These are phyloP conservation scores for Talaromyces sp. DNA, from an alignment of 2,329 filamentous ascomycete species.

Conservation along the genomic window DNA sequence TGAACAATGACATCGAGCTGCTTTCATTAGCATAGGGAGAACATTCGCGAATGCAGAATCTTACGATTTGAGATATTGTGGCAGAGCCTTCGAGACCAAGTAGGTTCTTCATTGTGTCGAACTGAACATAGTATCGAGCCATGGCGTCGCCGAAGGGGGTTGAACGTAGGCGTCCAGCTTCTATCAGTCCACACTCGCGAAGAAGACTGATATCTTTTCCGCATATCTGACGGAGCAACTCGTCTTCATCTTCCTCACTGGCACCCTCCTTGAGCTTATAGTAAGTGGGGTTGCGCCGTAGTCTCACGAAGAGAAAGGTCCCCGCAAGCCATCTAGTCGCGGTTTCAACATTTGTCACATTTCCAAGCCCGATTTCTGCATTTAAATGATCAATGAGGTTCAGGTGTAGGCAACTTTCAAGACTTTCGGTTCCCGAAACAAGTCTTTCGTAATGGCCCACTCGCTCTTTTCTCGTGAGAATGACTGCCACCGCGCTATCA, in stretches of 20 bases:
- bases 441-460: conserved; percentile 70
- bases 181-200: conserved; percentile 62
- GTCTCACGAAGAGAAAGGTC: conserved; percentile 76
- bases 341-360: conserved; percentile 64
- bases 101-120: conserved; percentile 76
- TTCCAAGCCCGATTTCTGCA: conserved; percentile 77
- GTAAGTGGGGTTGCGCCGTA: conserved; percentile 69
- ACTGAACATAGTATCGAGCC: conserved; percentile 79
- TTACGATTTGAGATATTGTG: conserved; percentile 69
- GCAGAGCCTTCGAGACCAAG: conserved; percentile 64
- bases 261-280: conserved; percentile 66
- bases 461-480: conserved; percentile 72
- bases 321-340: conserved; percentile 75
- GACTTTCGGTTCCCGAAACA: conserved; percentile 69
- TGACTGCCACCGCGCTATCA: conserved; percentile 72
- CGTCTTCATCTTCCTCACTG: conserved; percentile 58
- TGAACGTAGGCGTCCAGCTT: conserved; percentile 55
- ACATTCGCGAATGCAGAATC: conserved; percentile 28
- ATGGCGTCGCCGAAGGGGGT: conserved; percentile 79
- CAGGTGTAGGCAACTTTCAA: conserved; percentile 78
- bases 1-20: conserved; percentile 69
- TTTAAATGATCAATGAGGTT: conserved; percentile 84
- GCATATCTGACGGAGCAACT: conserved; percentile 71
- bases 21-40: conserved; percentile 12
- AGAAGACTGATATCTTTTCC: conserved; percentile 68